Evolutionary conservation across 495 filamentous ascomycete genomes (phyloP), one percentile per base, ranked within the genome.

Genomic region (Podospora anserina): DNA sequence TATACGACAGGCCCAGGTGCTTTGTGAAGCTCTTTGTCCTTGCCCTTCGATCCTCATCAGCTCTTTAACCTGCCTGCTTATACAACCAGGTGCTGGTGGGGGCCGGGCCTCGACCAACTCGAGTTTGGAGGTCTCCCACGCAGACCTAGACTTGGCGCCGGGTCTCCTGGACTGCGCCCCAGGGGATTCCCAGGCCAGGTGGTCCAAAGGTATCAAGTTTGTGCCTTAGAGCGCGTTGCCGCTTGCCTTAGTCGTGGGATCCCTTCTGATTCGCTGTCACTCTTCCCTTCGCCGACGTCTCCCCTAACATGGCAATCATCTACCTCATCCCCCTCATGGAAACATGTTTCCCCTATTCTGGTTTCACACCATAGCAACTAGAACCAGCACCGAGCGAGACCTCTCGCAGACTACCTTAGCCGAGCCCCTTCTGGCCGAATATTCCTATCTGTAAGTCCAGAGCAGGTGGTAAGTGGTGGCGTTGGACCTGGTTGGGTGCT

Each of bases 191-290:
- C 30, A 20, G 61, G 32, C 18, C 27, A 11, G 30, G 61, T 44
- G 61, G 32, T 39, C 32, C 26, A 16, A 34, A 63, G 60, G 27
- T 63, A 27, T 63, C 61, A 63, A 63, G 61, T 63, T 63, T 63
- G 34, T 28, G 7, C 61, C 61, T 49, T 63, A 26, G 32, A 32
- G 61, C 61, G 13, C 34, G 30, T 63, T 63, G 61, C 61, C 61
- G 61, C 61, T 63, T 63, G 61, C 61, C 61, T 63, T 63, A 63
- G 61, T 63, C 61, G 30, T 49, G 61, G 20, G 32, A 63, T 63
- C n/a, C 15, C 1, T 23, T 63, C 32, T 63, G 61, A 63, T 63
- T 63, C 61, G 61, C 55, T 58, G 55, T 58, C 55, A 58, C 55
- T 58, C 55, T 23, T 20, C 55, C 55, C 19, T 56, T 56, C 54